Evolutionary conservation across 1,284 basidiomycete genomes (phyloP), one percentile per base, ranked within the genome.

Genomic region (Leucocoprinus gongylophorus): DNA sequence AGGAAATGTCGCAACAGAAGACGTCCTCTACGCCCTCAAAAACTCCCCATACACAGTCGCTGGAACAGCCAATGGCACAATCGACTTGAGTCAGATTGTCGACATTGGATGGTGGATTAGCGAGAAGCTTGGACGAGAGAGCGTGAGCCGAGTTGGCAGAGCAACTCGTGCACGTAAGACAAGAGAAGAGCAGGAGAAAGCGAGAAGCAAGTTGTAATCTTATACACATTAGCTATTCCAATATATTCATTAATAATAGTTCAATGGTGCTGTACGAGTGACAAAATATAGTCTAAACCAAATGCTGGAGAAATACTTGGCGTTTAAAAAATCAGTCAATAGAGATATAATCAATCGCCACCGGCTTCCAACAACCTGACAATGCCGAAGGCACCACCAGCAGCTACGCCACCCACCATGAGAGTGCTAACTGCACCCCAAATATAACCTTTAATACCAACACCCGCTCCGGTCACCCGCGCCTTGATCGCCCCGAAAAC

Each of bases 341-440:
- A 6, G 43, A 13, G 8, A 43, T 9, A 39, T 12, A 3, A 43
- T 37, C 48, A 53, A 45, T 48, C 46, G 7, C 54, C 57, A 50
- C 56, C 54, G 8, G 59, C 57, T 46, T 94, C 93, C 54, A 98
- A 65, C 1, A 79, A 71, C 51, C 81, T 83, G 42, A 97, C 93
- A 55, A 97, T 84, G 1, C 75, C 85, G 65, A 91, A 97, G 2
- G 93, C 91, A 0, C 91, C 89, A 0, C 81, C 93, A 0, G 95
- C 92, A 0, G 95, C 94, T 0, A 89, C 71, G 26, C 91, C 93
- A 50, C 95, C 95, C 2, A 98, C 95, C 38, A 89, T 71, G 49
- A 95, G 72, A n/a, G 91, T 98, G 59, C 83, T 88, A 20, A 91
- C 64, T 1, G 92, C 91, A n/a, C 94, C 94, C 79, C 88, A 91